A percentile compares a stretch with the other conserved stretches of the same genome.
These are phyloP conservation scores for Pseudocercospora eumusae DNA, from an alignment of 2,329 filamentous ascomycete species.

Conservation along the genomic window DNA sequence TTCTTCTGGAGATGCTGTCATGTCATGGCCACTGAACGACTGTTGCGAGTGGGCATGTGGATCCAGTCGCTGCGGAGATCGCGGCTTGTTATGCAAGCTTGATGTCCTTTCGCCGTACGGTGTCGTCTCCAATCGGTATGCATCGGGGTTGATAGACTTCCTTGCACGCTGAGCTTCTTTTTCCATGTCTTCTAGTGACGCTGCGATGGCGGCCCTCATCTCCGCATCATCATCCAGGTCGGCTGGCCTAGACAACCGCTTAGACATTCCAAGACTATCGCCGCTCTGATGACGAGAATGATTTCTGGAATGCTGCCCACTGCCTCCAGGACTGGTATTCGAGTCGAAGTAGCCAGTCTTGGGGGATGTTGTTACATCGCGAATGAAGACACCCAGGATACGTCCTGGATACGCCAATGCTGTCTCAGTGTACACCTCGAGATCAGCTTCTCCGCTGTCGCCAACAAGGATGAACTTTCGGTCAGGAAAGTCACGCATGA, in stretches of 20 bases:
- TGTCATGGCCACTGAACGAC: background rate
- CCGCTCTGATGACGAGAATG: constrained; percentile 37
- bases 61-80: background rate
- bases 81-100: background rate
- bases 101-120: background rate
- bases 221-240: constrained; percentile 51
- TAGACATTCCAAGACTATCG: constrained; percentile 38
- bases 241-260: constrained; percentile 36
- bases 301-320: constrained; percentile 33
- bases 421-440: constrained; percentile 97
- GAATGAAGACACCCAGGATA: constrained; percentile 85
- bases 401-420: constrained; percentile 79
- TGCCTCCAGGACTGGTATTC: constrained; percentile 45
- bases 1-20: constrained; percentile 34
- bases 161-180: constrained; percentile 39
- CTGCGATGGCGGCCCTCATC: constrained; percentile 50
- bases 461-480: constrained; percentile 88
- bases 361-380: constrained; percentile 83
- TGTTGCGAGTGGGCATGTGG: background rate
- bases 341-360: constrained; percentile 75
- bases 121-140: constrained; percentile 17
- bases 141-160: constrained; percentile 42
- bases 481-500: constrained; percentile 85
- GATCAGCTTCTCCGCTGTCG: constrained; percentile 92
- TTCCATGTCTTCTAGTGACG: constrained; percentile 51